Evolutionary conservation across 2,329 filamentous ascomycete species (phyloP).

Genomic region (Thielaviopsis musarum): DNA sequence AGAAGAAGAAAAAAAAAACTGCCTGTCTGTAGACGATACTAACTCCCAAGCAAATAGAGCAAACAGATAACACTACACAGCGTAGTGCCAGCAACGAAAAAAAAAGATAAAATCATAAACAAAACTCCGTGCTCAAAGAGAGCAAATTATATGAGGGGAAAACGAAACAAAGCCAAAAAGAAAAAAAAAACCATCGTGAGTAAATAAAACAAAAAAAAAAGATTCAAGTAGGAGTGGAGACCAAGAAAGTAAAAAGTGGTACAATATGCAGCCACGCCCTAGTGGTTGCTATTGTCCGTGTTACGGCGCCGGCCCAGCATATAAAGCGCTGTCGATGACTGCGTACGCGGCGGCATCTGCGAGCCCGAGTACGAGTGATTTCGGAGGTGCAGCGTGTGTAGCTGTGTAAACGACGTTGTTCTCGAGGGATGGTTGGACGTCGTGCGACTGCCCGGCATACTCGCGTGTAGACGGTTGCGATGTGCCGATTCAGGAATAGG

Average conservation of each 20-base stretch:
- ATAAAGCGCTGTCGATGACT: conserved; percentile 10
- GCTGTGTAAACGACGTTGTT: conserved; percentile 11
- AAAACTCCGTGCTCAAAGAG: background rate
- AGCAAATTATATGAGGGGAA: background rate
- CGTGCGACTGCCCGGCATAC: conserved; percentile 11
- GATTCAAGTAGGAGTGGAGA: background rate
- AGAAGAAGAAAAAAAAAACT: background rate
- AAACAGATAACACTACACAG: background rate
- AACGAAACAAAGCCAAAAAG: background rate
- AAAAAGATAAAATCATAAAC: background rate
- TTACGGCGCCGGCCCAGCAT: conserved; percentile 10
- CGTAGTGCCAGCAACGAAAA: background rate
- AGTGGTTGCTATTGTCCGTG: background rate
- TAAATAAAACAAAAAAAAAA: background rate
- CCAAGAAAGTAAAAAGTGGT: background rate
- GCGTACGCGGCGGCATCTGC: conserved; percentile 12
- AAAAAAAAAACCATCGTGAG: background rate
- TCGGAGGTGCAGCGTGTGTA: conserved; percentile 10
- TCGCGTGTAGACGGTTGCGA: conserved; percentile 7
- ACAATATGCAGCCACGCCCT: background rate
- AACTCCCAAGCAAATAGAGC: no score
- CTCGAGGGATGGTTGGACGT: conserved; percentile 10
- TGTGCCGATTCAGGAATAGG: conserved; percentile 8
- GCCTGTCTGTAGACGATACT: no score
- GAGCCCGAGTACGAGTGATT: conserved; percentile 12